phyloP scores from a whole-genome alignment of 352 stramenopile genomes.

The Globisporangium recalcitrans region DNA sequence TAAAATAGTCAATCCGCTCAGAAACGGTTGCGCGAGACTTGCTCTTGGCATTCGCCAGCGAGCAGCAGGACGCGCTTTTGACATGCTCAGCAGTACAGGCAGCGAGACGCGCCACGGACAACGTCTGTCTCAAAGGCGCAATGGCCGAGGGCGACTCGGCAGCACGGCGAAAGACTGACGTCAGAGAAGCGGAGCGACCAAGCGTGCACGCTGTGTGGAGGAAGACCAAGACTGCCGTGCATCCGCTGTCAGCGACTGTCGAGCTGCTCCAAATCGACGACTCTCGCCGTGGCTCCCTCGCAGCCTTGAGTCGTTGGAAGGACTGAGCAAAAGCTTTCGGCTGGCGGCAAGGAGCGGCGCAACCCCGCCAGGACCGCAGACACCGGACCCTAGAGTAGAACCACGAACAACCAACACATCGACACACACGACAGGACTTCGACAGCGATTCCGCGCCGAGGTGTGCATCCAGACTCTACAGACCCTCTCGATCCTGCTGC shows the following conservation, averaged over 20 bases:
- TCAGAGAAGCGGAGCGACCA: neutral
- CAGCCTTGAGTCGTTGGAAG: neutral
- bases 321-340: neutral
- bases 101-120: neutral
- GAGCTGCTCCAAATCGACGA: neutral
- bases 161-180: neutral
- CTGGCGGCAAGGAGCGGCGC: neutral
- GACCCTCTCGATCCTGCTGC: conserved; percentile 18
- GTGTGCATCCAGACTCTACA: conserved; percentile 9
- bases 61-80: too few relatives aligned
- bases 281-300: neutral
- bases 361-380: neutral
- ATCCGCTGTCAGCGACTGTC: neutral
- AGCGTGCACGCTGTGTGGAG: neutral
- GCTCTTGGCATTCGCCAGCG: neutral
- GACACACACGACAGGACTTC: neutral
- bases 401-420: neutral
- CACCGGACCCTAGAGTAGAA: neutral
- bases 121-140: neutral
- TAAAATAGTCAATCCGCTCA: too few relatives aligned
- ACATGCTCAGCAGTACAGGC: neutral
- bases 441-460: neutral
- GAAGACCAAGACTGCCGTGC: neutral
- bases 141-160: neutral
- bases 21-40: too few relatives aligned